These are phyloP conservation scores for Hamamelis virginiana DNA, from an alignment of 164 flowering plant species.

Conservation along the genomic window DNA sequence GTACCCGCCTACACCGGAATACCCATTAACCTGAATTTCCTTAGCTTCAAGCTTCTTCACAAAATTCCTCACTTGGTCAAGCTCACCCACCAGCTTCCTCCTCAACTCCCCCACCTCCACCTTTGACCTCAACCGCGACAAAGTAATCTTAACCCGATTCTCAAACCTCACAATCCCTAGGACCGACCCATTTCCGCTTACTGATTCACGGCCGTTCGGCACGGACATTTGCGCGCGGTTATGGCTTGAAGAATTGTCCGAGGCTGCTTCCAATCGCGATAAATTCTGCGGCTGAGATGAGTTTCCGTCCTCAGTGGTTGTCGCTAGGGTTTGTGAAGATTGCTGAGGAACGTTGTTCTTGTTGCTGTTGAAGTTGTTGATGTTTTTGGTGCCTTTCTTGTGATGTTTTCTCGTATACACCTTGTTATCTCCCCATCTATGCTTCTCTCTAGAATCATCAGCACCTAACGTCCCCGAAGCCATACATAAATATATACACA, in stretches of 20 bases:
- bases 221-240: slow-evolving; percentile 1
- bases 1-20: slow-evolving; percentile 10
- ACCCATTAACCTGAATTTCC: slow-evolving; percentile 23
- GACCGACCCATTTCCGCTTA: slow-evolving; percentile 1
- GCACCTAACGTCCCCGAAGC: slow-evolving; percentile 23
- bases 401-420: slow-evolving; percentile 14
- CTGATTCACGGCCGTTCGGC: neutral
- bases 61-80: slow-evolving; percentile 43
- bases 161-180: slow-evolving; percentile 27
- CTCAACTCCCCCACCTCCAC: slow-evolving; percentile 32
- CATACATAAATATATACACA: slow-evolving; percentile 19
- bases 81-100: slow-evolving; percentile 44
- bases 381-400: slow-evolving; percentile 6
- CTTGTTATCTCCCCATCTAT: slow-evolving; percentile 15
- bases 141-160: slow-evolving; percentile 30
- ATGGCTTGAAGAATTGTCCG: slow-evolving; percentile 28
- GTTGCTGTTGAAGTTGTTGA: neutral
- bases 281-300: slow-evolving; percentile 6
- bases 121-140: slow-evolving; percentile 23
- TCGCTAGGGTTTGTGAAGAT: slow-evolving; percentile 8
- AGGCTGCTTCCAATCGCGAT: slow-evolving; percentile 8
- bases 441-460: slow-evolving; percentile 25
- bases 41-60: slow-evolving; percentile 34
- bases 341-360: slow-evolving; percentile 1
- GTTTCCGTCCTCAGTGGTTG: slow-evolving; percentile 9